Percentiles rank a stretch among this genome's conserved stretches.
phyloP scores from a whole-genome alignment of 2,329 filamentous ascomycete species.

The Ustilaginoidea virens region DNA sequence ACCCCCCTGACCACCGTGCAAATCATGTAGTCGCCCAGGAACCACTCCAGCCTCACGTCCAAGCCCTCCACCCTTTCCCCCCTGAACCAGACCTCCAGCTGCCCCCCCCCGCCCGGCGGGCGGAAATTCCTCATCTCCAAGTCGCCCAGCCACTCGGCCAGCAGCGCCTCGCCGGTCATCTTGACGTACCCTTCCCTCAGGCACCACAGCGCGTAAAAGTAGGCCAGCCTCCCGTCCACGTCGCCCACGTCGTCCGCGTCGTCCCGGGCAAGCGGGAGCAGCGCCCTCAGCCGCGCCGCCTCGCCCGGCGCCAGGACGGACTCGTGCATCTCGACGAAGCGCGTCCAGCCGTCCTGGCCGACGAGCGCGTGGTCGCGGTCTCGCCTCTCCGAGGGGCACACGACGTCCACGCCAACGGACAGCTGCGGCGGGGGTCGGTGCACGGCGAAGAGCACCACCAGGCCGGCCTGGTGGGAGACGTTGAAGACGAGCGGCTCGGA shows the following conservation, averaged over 20 bases:
- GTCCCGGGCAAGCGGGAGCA: too few species aligned
- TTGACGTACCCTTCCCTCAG: slow-evolving; percentile 72
- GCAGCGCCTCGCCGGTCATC: slow-evolving; percentile 63
- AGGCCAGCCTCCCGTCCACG: slow-evolving; percentile 35
- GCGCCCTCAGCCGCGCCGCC: slow-evolving; percentile 41
- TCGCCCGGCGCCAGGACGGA: slow-evolving; percentile 54
- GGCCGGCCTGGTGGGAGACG: slow-evolving; percentile 61
- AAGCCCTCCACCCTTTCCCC: slow-evolving; percentile 17
- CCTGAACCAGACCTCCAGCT: slow-evolving; percentile 16
- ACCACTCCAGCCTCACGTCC: slow-evolving; percentile 19
- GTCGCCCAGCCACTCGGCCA: slow-evolving; percentile 56
- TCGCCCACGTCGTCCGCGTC: too few species aligned
- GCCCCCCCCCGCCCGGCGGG: slow-evolving; percentile 27
- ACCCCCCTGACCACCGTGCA: slow-evolving; percentile 32
- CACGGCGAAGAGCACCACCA: slow-evolving; percentile 51
- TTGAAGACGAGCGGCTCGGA: slow-evolving; percentile 49
- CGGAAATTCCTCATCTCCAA: slow-evolving; percentile 53
- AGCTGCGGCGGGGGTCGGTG: slow-evolving; percentile 15
- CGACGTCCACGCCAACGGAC: slow-evolving; percentile 59
- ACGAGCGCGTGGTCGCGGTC: slow-evolving; percentile 45
- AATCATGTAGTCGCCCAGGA: slow-evolving; percentile 38
- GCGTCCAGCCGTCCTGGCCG: slow-evolving; percentile 40
- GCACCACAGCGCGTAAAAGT: slow-evolving; percentile 68
- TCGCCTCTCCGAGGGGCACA: slow-evolving; percentile 56
- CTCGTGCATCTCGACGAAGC: slow-evolving; percentile 56